phyloP scores from a whole-genome alignment of 257 asterid genomes.

The Gentiana macrophylla region DNA sequence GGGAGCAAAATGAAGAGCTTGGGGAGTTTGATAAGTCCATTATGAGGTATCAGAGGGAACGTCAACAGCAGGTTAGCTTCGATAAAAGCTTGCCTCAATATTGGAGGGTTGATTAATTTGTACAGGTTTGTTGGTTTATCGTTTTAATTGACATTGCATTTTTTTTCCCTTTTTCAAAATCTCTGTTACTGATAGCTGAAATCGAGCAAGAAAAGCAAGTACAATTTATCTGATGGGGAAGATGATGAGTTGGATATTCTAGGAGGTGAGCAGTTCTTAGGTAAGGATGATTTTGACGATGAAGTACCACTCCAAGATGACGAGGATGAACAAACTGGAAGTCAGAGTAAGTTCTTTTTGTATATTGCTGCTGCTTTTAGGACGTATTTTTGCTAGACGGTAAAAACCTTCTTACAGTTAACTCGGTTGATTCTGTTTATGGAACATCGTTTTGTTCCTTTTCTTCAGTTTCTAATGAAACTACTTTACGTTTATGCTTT shows the following conservation, averaged over 20 bases:
- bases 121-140: no score
- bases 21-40: slow-evolving; percentile 85
- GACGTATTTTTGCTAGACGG: no score
- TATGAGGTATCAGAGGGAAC: slow-evolving; percentile 81
- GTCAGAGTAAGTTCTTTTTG: slow-evolving; percentile 30
- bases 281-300: slow-evolving; percentile 80
- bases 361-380: no score
- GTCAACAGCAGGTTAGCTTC: slow-evolving; percentile 24
- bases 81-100: no score
- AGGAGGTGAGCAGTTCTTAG: slow-evolving; percentile 31
- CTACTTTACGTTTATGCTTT: no score
- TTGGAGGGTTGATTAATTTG: no score
- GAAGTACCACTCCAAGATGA: slow-evolving; percentile 57
- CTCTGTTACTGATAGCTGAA: slow-evolving; percentile 33
- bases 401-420: no score
- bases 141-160: no score
- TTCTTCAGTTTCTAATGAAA: no score
- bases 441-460: no score
- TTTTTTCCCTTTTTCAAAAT: background rate
- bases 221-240: slow-evolving; percentile 83
- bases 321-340: slow-evolving; percentile 28
- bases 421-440: no score
- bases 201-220: slow-evolving; percentile 58
- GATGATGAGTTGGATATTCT: slow-evolving; percentile 66
- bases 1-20: slow-evolving; percentile 73